Conservation (phyloP, 768 basidiomycete genomes). For the Pleurotus djamor region DNA sequence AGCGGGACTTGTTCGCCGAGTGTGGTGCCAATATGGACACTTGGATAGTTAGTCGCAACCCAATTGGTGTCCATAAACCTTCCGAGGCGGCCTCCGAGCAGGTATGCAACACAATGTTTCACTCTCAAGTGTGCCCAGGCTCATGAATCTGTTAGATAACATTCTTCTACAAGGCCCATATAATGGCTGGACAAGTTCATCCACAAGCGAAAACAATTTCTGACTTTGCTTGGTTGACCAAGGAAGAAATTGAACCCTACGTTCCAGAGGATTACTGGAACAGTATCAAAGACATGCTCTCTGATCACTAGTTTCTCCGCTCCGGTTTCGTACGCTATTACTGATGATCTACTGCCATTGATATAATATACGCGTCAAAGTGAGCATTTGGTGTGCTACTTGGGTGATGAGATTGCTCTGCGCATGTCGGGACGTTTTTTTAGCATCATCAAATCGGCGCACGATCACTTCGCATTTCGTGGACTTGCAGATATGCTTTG, state of each 20-base stretch:
- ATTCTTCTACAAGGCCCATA: constrained; percentile 95
- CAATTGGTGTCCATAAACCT: constrained; percentile 73
- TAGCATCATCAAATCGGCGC: constrained; percentile 87
- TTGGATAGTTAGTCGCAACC: constrained; percentile 91
- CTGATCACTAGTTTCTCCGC: constrained; percentile 48
- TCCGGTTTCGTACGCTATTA: constrained; percentile 9
- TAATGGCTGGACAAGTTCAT: constrained; percentile 82
- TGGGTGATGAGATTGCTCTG: constrained; percentile 52
- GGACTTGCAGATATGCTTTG: constrained; percentile 86
- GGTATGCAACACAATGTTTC: constrained; percentile 9
- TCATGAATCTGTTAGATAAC: constrained; percentile 28
- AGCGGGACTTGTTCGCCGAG: constrained; percentile 63
- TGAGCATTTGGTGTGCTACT: constrained; percentile 19
- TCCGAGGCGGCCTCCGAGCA: constrained; percentile 21
- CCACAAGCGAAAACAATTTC: constrained; percentile 51
- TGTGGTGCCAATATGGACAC: constrained; percentile 87
- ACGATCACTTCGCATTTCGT: constrained; percentile 89
- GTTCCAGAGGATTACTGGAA: constrained; percentile 76
- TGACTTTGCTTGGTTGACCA: constrained; percentile 94
- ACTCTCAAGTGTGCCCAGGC: neutral
- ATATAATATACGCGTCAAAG: too few relatives aligned
- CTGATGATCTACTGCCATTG: constrained; percentile 7
- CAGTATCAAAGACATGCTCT: constrained; percentile 77
- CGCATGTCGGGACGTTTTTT: constrained; percentile 63
- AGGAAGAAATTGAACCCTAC: constrained; percentile 77